phyloP scores from a whole-genome alignment of 495 filamentous ascomycete genomes.

The Penicillium odoratum region DNA sequence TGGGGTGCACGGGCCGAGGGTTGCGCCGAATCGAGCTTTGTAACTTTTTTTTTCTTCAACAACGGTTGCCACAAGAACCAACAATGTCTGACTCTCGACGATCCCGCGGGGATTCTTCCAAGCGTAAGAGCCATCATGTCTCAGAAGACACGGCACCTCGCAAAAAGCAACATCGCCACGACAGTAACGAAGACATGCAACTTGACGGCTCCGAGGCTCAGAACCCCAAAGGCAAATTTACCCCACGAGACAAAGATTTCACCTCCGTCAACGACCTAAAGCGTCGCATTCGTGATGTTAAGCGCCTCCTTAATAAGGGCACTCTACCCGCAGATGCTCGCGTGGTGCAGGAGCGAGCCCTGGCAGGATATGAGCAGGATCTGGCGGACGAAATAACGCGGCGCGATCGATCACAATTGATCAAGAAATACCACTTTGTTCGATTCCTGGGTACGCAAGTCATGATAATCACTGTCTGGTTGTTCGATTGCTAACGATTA shows the following conservation, averaged over 20 bases:
- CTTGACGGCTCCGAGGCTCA: constrained; percentile 14
- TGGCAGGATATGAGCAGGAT: constrained; percentile 72
- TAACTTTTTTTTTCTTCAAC: constrained; percentile 21
- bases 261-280: constrained; percentile 53
- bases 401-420: constrained; percentile 67
- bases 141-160: constrained; percentile 24
- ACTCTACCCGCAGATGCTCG: constrained; percentile 74
- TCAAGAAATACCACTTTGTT: constrained; percentile 89
- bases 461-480: neutral
- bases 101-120: constrained; percentile 22
- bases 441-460: constrained; percentile 69
- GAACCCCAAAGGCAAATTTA: constrained; percentile 28
- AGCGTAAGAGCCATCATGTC: constrained; percentile 34
- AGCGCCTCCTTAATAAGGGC: constrained; percentile 57
- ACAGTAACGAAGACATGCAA: constrained; percentile 11
- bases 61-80: constrained; percentile 2
- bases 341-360: constrained; percentile 76
- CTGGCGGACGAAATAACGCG: constrained; percentile 63
- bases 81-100: constrained; percentile 20
- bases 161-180: constrained; percentile 27
- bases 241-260: constrained; percentile 35
- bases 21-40: constrained; percentile 22
- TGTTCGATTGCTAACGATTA: constrained; percentile 4
- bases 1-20: constrained; percentile 31
- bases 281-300: constrained; percentile 52